phyloP scores from a whole-genome alignment of 169 alveolate genomes.

The Eimeria mitis region DNA sequence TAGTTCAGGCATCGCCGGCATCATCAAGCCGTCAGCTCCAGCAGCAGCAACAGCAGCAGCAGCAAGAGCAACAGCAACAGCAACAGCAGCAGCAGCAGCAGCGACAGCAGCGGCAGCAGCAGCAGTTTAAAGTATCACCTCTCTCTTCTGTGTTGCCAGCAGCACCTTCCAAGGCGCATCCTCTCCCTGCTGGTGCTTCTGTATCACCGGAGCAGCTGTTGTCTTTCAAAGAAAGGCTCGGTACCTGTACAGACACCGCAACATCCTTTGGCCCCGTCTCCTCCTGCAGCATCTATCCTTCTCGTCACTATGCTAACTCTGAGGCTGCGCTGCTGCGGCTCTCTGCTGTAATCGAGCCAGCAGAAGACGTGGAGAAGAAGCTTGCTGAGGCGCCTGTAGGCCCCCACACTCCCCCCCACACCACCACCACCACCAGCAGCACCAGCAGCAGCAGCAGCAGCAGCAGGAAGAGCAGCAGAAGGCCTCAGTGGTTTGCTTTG shows the following conservation, averaged over 20 bases:
- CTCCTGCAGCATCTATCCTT: not conserved
- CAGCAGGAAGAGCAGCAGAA: not conserved
- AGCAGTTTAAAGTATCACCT: constrained; percentile 12
- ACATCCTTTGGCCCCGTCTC: constrained; percentile 26
- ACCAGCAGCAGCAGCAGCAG: constrained; percentile 45
- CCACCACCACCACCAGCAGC: not conserved
- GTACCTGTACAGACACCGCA: constrained; percentile 10
- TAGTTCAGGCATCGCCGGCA: not conserved
- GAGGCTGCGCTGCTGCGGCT: constrained; percentile 16
- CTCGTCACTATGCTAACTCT: constrained; percentile 25
- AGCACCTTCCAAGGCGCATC: not conserved
- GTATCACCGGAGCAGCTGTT: constrained; percentile 14
- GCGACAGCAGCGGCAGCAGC: not conserved
- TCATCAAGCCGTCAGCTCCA: not conserved
- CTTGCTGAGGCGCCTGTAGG: not conserved
- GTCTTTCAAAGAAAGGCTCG: not conserved
- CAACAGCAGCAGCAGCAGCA: constrained; percentile 10
- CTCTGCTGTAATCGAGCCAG: constrained; percentile 4
- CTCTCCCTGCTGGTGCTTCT: constrained; percentile 4
- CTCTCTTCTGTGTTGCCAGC: constrained; percentile 29
- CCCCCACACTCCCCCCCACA: not conserved
- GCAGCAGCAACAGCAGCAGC: constrained; percentile 17
- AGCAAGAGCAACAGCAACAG: not conserved
- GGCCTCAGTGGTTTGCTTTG: constrained; percentile 80
- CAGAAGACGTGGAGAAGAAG: not conserved